Evolutionary conservation across 352 stramenopile genomes (phyloP), one percentile per base, ranked within the genome.

Genomic region (Pythium aphanidermatum): DNA sequence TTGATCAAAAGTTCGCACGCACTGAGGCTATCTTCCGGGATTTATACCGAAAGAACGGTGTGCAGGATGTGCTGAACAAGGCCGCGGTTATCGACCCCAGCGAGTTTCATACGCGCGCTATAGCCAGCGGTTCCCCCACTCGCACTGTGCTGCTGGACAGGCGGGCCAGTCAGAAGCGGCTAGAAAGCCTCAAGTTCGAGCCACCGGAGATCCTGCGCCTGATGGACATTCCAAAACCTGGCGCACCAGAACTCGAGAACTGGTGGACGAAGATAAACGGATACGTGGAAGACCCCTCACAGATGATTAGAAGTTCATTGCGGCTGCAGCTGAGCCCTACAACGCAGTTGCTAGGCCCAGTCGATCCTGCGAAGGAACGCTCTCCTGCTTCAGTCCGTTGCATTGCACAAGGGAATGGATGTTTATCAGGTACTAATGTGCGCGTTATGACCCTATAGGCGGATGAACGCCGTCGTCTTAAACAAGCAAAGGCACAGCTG

Each of bases 201-300:
- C 69, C 70, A 12, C 52, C 44, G 2, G 70, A 84, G 42, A 66
- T 84, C 45, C 60, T 72, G 55, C 51, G 71, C 1, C 48, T 83
- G 7, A 28, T 34, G 6, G 70, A 83, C 28, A 79, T 81, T 27
- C 75, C 75, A 17, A 80, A 73, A 25, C 29, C 43, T 4, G 53
- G 53, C 1, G 51, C 58, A 0, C 33, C 61, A 3, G 46, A 78
- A 20, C 57, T 85, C 6, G 19, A 42, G 6, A 48, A 63, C 30
- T 90, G 78, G 78, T 90, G 78, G 78, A 81, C 60, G 20, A 49
- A 55, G 11, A 55, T 65, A 19, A 39, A 60, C 2, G 78, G 71
- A 5, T 88, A 91, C 41, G 68, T 88, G 1, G 67, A 70, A 3
- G 66, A 84, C 14, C 68, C 75, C n/a, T 44, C 63, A 5, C 5